Evolutionary conservation across 306 rosid species (phyloP).

Genomic region (Cyclanthera cordifolia): DNA sequence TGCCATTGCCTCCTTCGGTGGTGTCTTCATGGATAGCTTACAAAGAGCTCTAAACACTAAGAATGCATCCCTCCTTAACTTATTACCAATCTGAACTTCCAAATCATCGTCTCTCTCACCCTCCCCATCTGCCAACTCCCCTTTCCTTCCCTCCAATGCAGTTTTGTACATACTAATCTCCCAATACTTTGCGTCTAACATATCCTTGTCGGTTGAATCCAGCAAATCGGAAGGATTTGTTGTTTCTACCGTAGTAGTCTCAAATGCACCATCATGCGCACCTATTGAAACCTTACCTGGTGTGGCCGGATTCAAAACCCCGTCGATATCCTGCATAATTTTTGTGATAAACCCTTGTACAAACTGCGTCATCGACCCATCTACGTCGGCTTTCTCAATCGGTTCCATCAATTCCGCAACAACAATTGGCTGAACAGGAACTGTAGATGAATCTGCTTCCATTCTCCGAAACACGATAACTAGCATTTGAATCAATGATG

Average conservation of each 20-base stretch:
- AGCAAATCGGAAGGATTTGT: conserved; percentile 91
- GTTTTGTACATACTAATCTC: conserved; percentile 98
- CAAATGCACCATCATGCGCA: conserved; percentile 92
- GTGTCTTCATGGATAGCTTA: conserved; percentile 91
- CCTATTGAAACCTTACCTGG: conserved; percentile 49
- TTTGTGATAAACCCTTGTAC: conserved; percentile 96
- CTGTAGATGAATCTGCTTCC: conserved; percentile 98
- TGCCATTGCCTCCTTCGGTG: conserved; percentile 75
- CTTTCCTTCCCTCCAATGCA: conserved; percentile 94
- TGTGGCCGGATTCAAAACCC: conserved; percentile 66
- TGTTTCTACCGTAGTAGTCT: conserved; percentile 83
- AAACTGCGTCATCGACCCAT: conserved; percentile 62
- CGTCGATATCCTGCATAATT: conserved; percentile 93
- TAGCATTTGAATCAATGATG: conserved; percentile 89
- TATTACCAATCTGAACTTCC: conserved; percentile 98
- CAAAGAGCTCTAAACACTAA: conserved; percentile 95
- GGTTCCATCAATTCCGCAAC: conserved; percentile 94
- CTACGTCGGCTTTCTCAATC: conserved; percentile 57
- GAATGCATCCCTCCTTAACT: conserved; percentile 88
- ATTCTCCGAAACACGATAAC: conserved; percentile 94
- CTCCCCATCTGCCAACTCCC: conserved; percentile 86
- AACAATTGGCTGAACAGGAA: conserved; percentile 89
- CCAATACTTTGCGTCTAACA: conserved; percentile 99
- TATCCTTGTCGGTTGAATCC: conserved; percentile 96
- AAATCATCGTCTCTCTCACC: conserved; percentile 88